Evolutionary conservation across 345 rosid species (phyloP).

Genomic region (Leavenworthia alabamica): DNA sequence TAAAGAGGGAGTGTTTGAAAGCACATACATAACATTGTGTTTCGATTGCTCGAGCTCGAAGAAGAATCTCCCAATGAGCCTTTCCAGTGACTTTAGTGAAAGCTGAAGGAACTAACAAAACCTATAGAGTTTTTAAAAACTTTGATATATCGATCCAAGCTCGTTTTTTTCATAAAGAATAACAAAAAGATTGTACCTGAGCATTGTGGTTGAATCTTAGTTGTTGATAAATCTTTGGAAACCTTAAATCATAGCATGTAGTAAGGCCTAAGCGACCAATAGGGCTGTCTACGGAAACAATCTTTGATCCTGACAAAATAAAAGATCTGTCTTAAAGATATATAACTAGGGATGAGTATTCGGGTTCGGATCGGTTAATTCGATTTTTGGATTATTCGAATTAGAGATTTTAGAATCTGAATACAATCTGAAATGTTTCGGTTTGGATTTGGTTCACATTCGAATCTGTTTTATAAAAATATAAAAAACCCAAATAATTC

Average conservation of each 20-base stretch:
- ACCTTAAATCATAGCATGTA: conserved; percentile 89
- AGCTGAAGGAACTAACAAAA: conserved; percentile 82
- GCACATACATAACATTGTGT: conserved; percentile 86
- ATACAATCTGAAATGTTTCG: no score
- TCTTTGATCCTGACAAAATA: conserved; percentile 48
- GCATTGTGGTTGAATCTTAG: conserved; percentile 70
- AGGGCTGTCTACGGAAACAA: conserved; percentile 75
- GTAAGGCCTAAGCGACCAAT: conserved; percentile 77
- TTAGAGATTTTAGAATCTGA: no score
- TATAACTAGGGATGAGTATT: no score
- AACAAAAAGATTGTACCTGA: conserved; percentile 41
- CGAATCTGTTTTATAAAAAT: no score
- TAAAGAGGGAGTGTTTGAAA: neutral
- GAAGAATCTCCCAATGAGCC: conserved; percentile 97
- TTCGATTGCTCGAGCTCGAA: conserved; percentile 87
- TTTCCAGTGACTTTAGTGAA: conserved; percentile 79
- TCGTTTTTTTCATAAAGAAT: neutral
- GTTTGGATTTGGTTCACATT: no score
- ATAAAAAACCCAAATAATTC: no score
- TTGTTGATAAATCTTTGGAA: conserved; percentile 84
- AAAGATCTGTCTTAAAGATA: neutral
- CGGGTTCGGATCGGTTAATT: no score
- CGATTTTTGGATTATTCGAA: no score
- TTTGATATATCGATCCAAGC: neutral
- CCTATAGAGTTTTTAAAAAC: conserved; percentile 31